Conservation (phyloP, 2,329 filamentous ascomycete genomes). For the Diplodia intermedia region DNA sequence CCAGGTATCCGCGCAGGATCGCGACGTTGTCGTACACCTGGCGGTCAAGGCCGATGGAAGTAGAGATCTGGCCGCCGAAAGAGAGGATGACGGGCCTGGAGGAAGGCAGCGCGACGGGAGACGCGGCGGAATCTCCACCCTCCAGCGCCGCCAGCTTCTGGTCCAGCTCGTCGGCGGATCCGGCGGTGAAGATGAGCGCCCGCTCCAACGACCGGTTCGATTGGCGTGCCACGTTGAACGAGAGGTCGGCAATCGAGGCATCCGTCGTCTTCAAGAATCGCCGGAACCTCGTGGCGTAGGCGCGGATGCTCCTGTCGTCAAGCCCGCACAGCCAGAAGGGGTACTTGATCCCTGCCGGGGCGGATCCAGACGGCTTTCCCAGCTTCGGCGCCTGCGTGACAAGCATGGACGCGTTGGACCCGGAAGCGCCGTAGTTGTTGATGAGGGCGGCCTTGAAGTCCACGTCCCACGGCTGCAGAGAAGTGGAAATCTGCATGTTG, state of each 20-base stretch:
- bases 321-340: background rate
- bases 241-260: background rate
- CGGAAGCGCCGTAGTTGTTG: conserved; percentile 40
- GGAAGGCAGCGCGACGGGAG: background rate
- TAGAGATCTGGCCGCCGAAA: conserved; percentile 33
- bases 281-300: background rate
- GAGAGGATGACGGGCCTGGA: conserved; percentile 24
- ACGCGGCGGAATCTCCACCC: background rate
- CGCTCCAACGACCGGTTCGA: background rate
- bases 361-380: background rate
- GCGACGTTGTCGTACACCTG: conserved; percentile 32
- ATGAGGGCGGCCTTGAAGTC: conserved; percentile 33
- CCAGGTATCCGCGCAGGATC: conserved; percentile 37
- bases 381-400: background rate
- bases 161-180: background rate
- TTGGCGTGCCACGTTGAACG: background rate
- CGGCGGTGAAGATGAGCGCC: background rate
- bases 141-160: background rate
- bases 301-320: background rate
- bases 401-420: conserved; percentile 38
- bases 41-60: conserved; percentile 29
- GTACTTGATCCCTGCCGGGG: background rate
- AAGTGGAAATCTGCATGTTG: conserved; percentile 34
- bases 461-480: conserved; percentile 33
- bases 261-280: background rate